Base-by-base conservation (phyloP, 2,329 filamentous ascomycete species). In the Fusarium dimerum region DNA sequence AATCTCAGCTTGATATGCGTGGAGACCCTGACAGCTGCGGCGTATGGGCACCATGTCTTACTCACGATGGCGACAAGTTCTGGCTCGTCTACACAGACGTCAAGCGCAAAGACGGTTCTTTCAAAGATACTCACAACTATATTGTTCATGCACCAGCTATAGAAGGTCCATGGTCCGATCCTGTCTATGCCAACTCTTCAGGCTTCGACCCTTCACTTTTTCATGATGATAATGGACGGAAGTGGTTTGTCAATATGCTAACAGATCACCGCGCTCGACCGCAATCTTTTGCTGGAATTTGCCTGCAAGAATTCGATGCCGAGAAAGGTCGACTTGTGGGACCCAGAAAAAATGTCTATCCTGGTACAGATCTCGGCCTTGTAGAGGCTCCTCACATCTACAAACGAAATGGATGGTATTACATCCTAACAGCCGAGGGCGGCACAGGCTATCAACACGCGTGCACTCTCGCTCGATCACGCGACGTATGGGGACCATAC, bases 71-170 rank as follows among this genome's bases (percentile, higher is more conserved):
- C 43, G 73, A 78, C 3, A 77, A 71, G 48, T 87, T 85, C 68
- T 86, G 79, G 76, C 77, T 87, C 6, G 83, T 86, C 2, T 87
- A 84, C 66, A 85, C 83, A 1, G 82, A 86, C 60, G 83, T 87
- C 15, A 87, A 86, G 70, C 81, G 84, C 57, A 86, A 86, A 65
- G 84, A 87, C 59, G 84, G 84, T 12, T 81, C 78, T 3, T 86
- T 85, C 75, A 85, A 84, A 65, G 83, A 86, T 60, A 77, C 81
- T 1, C 83, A 80, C 57, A 87, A 86, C 61, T 87, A 86, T 63
- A 85, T 87, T 52, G 78, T 87, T 48, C 79, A 64, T 34, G 76
- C 80, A 1, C 70, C 76, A 0, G 59, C 70, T 6, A 81, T 86
- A 48, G 75, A 80, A 38, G 84, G 83, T 0, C 82, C 83, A 0